These are phyloP conservation scores for Coccinonectria pachysandricola DNA, from an alignment of 2,329 filamentous ascomycete genomes.

Conservation along the genomic window DNA sequence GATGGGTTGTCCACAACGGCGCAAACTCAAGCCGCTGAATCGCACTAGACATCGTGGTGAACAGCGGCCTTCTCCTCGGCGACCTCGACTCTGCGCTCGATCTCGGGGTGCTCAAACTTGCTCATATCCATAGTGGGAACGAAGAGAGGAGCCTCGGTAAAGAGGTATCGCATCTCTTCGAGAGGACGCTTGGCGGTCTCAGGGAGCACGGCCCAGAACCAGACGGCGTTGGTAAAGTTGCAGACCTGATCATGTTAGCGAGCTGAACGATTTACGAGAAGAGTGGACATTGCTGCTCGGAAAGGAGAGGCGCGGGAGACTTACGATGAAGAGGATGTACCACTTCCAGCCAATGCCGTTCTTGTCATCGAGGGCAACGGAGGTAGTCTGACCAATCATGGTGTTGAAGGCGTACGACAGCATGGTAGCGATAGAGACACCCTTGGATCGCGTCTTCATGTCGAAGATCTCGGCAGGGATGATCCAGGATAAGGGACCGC, in stretches of 20 bases:
- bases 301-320: too few species aligned
- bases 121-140: constrained; percentile 45
- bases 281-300: not conserved
- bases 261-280: not conserved
- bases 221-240: constrained; percentile 41
- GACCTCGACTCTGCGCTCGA: too few species aligned
- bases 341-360: constrained; percentile 35
- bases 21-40: too few species aligned
- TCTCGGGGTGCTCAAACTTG: constrained; percentile 28
- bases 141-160: constrained; percentile 54
- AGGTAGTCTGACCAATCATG: constrained; percentile 57
- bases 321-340: constrained; percentile 35
- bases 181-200: constrained; percentile 55
- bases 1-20: too few species aligned
- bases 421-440: constrained; percentile 67
- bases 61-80: constrained; percentile 40
- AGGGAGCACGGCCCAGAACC: constrained; percentile 55
- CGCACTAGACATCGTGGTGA: too few species aligned
- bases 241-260: constrained; percentile 31
- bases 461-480: constrained; percentile 68
- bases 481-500: constrained; percentile 53
- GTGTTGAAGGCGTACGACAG: constrained; percentile 65
- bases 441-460: constrained; percentile 63
- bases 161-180: constrained; percentile 59
- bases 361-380: constrained; percentile 36